Base-by-base conservation (phyloP, 169 alveolate genomes). In the Pseudocohnilembus persalinus region DNA sequence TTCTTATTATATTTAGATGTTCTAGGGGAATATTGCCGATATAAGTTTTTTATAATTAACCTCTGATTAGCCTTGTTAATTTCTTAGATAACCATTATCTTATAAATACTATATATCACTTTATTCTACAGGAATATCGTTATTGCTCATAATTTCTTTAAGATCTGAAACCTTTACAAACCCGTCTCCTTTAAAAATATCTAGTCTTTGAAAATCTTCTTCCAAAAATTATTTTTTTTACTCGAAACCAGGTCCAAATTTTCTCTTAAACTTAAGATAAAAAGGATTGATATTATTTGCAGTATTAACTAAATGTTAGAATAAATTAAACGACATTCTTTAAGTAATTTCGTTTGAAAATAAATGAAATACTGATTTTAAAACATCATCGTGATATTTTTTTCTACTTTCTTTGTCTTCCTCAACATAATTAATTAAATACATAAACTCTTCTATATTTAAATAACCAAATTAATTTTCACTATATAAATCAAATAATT, bases 241-340 rank as follows among this genome's bases (percentile, higher is more conserved):
- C n/a, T 79, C 84, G 32, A 79, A 29, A 79, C 84, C 49, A 30
- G 35, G 30, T 79, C 84, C 84, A 63, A 79, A 79, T 79, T 49
- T 79, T 20, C 29, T 34, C 30, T 64, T 79, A 49, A 79, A 79
- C 29, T 79, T 79, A n/a, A 79, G 64, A 34, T 64, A 49, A 49
- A 79, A 49, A 1, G 84, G n/a, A 72, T 79, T 79, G 29, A 79
- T 28, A 11, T 29, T 49, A 20, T 49, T 35, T 0, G 76, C 84
- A n/a, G 35, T 49, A 29, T 49, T 33, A 29, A 79, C 29, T n/a
- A 79, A 28, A 27, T 79, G 35, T 63, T 79, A 74, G 73, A 79
- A 79, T 31, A 79, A 29, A 29, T 64, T 49, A 29, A 49, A 79
- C n/a, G 76, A 34, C 64, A 79, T 1, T 64, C 64, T 79, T 29